Conservation (phyloP, 768 basidiomycete species). For the Psilocybe cubensis region DNA sequence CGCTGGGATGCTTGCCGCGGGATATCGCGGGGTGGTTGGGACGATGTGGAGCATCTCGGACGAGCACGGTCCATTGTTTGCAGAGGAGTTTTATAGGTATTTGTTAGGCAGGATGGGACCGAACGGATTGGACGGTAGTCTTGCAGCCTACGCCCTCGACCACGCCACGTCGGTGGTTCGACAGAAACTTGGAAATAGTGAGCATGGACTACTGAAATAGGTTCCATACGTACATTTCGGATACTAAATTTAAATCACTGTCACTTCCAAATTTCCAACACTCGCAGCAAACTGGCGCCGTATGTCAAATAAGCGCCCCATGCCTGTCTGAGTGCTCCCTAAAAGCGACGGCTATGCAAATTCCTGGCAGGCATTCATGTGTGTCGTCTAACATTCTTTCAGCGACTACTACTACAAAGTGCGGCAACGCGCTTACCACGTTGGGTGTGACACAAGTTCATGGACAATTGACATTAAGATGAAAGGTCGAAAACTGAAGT, state of each 20-base stretch:
- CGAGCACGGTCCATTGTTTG: constrained; percentile 29
- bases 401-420: too few relatives aligned
- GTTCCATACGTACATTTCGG: constrained; percentile 22
- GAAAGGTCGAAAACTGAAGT: too few relatives aligned
- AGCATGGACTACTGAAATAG: constrained; percentile 14
- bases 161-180: constrained; percentile 15
- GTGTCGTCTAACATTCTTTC: too few relatives aligned
- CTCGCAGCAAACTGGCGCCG: too few relatives aligned
- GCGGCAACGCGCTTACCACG: too few relatives aligned
- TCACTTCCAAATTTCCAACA: too few relatives aligned
- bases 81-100: constrained; percentile 29
- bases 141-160: constrained; percentile 22
- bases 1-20: constrained; percentile 39
- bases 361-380: too few relatives aligned
- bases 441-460: too few relatives aligned
- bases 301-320: too few relatives aligned
- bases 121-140: constrained; percentile 4
- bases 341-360: too few relatives aligned
- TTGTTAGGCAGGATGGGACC: constrained; percentile 3
- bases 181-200: constrained; percentile 6
- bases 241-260: neutral
- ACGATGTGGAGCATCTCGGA: constrained; percentile 45
- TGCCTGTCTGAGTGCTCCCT: too few relatives aligned
- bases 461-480: too few relatives aligned
- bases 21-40: constrained; percentile 32